Evolutionary conservation across 805 yeast species (phyloP).

Genomic region (Monosporozyma aerobia): DNA sequence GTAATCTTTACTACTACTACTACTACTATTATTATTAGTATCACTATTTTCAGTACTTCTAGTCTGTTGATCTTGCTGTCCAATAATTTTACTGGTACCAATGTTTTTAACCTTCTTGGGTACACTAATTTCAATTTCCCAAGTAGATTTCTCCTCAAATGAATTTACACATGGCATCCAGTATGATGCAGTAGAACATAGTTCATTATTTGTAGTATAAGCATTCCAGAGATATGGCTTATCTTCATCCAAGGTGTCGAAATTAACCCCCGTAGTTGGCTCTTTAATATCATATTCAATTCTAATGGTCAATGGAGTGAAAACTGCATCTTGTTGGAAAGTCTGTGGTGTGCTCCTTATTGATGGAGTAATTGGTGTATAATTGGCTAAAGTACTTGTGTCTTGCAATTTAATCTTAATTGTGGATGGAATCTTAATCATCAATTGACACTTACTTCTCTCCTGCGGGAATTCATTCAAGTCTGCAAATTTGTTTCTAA

Average conservation of each 20-base stretch:
- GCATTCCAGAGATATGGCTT: constrained; percentile 63
- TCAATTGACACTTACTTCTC: constrained; percentile 23
- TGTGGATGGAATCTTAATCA: constrained; percentile 26
- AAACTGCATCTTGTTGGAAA: constrained; percentile 39
- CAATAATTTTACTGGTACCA: constrained; percentile 32
- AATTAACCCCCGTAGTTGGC: constrained; percentile 66
- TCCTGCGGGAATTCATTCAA: constrained; percentile 25
- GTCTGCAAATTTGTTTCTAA: constrained; percentile 25
- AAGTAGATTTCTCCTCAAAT: constrained; percentile 77
- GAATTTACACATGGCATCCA: constrained; percentile 97
- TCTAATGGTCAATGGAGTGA: constrained; percentile 63
- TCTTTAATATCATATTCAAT: constrained; percentile 58
- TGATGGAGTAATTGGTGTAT: constrained; percentile 35
- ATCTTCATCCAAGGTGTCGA: constrained; percentile 38
- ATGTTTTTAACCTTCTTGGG: constrained; percentile 75
- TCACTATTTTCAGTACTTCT: not conserved
- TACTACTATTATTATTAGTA: not conserved
- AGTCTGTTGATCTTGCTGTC: constrained; percentile 14
- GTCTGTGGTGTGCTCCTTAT: constrained; percentile 32
- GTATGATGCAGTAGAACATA: constrained; percentile 77
- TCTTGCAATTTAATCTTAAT: constrained; percentile 54
- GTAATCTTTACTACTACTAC: constrained; percentile 1
- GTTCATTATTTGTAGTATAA: constrained; percentile 70
- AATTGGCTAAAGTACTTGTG: constrained; percentile 30
- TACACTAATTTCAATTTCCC: constrained; percentile 83